A percentile compares a stretch with the other conserved stretches of the same genome.
phyloP scores from a whole-genome alignment of 2,329 filamentous ascomycete genomes.

The Cladophialophora psammophila region DNA sequence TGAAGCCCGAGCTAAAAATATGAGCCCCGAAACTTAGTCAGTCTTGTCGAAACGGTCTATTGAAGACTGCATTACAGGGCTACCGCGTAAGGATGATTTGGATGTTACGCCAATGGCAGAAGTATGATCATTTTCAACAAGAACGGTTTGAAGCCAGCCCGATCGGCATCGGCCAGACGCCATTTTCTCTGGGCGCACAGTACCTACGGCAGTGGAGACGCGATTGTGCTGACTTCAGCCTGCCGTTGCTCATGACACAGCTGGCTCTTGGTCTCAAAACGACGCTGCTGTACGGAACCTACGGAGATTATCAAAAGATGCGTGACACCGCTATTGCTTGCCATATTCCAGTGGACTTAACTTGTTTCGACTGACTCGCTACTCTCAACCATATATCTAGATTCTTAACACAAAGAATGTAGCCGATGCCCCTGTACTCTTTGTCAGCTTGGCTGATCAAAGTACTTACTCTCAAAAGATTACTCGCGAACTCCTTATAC shows the following conservation, averaged over 20 bases:
- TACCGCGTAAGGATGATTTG: background rate
- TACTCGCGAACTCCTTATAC: too few relatives aligned
- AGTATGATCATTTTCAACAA: background rate
- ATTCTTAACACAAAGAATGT: too few relatives aligned
- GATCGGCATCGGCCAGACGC: background rate
- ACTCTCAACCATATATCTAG: too few relatives aligned
- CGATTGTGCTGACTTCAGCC: background rate
- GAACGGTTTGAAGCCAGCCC: background rate
- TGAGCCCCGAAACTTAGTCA: background rate
- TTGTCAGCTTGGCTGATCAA: too few relatives aligned
- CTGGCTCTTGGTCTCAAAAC: background rate
- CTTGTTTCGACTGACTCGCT: too few relatives aligned
- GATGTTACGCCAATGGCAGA: background rate
- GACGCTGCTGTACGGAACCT: background rate
- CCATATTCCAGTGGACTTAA: background rate
- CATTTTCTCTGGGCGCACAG: background rate
- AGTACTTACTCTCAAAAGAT: too few relatives aligned
- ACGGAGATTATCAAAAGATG: background rate
- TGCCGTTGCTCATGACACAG: slow-evolving; percentile 8
- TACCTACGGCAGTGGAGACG: background rate
- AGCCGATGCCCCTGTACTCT: too few relatives aligned
- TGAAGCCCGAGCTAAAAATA: background rate
- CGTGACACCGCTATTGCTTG: slow-evolving; percentile 10
- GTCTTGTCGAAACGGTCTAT: background rate
- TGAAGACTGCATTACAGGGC: background rate